These are phyloP conservation scores for Fusarium sp. DNA, from an alignment of 2,329 filamentous ascomycete genomes.

Conservation along the genomic window DNA sequence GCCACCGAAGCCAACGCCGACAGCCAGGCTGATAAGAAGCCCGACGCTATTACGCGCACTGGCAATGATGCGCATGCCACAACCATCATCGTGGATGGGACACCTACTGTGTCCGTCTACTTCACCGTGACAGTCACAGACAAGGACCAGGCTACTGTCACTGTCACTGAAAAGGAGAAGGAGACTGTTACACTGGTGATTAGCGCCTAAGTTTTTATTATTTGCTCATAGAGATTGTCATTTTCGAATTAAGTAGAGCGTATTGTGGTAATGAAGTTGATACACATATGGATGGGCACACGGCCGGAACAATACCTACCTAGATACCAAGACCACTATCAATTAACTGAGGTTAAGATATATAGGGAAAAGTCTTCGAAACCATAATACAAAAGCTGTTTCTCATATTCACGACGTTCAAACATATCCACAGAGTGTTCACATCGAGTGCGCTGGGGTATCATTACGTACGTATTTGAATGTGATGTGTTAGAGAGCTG, in stretches of 20 bases:
- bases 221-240: background rate
- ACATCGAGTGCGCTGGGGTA: background rate
- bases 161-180: conserved; percentile 49
- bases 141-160: conserved; percentile 48
- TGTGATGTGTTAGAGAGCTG: conserved; percentile 4
- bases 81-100: conserved; percentile 48
- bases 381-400: background rate
- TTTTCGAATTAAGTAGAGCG: background rate
- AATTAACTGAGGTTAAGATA: background rate
- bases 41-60: conserved; percentile 15
- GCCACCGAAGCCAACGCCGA: conserved; percentile 31
- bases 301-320: background rate
- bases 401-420: background rate
- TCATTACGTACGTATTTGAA: background rate
- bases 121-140: conserved; percentile 54
- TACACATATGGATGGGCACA: conserved; percentile 4
- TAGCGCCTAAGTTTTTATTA: conserved; percentile 36
- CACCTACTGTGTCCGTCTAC: conserved; percentile 52
- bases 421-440: background rate
- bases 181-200: conserved; percentile 51
- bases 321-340: conserved; percentile 1
- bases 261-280: conserved; percentile 42
- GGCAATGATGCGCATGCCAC: conserved; percentile 33
- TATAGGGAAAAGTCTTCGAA: background rate
- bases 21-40: conserved; percentile 23